Conservation (phyloP, 345 rosid species). For the Laguncularia racemosa region DNA sequence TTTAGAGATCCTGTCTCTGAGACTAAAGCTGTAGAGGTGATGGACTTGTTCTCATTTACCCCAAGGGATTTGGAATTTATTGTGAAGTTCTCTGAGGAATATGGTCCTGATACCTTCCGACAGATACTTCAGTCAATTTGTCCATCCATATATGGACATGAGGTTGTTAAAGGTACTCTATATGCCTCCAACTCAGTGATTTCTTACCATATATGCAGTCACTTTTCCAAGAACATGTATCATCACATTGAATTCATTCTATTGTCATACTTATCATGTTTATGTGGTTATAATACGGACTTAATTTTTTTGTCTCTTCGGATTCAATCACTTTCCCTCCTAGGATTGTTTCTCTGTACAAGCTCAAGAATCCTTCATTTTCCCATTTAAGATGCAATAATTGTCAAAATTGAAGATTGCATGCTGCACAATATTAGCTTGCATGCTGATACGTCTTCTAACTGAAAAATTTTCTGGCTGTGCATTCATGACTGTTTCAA, state of each 20-base stretch:
- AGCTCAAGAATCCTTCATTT: no score
- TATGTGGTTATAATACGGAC: no score
- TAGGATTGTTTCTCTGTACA: no score
- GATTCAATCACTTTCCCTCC: no score
- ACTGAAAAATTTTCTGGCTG: neutral
- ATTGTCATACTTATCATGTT: no score
- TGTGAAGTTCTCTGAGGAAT: conserved; percentile 79
- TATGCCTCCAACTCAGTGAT: neutral
- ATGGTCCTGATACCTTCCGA: conserved; percentile 73
- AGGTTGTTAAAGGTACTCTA: conserved; percentile 84
- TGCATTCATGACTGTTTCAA: neutral
- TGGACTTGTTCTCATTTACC: conserved; percentile 72
- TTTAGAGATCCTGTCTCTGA: conserved; percentile 38
- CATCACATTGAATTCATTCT: no score
- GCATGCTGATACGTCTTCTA: neutral
- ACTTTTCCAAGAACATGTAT: neutral
- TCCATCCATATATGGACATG: conserved; percentile 97
- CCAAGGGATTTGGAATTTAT: conserved; percentile 86
- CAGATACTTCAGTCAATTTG: conserved; percentile 81
- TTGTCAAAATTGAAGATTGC: no score
- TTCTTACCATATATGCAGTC: neutral
- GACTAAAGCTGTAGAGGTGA: conserved; percentile 42
- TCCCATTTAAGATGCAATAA: no score
- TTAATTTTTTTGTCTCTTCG: no score
- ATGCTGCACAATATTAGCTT: no score